These are phyloP conservation scores for Meyerozyma elateridarum DNA, from an alignment of 1,139 yeast species.

Conservation along the genomic window DNA sequence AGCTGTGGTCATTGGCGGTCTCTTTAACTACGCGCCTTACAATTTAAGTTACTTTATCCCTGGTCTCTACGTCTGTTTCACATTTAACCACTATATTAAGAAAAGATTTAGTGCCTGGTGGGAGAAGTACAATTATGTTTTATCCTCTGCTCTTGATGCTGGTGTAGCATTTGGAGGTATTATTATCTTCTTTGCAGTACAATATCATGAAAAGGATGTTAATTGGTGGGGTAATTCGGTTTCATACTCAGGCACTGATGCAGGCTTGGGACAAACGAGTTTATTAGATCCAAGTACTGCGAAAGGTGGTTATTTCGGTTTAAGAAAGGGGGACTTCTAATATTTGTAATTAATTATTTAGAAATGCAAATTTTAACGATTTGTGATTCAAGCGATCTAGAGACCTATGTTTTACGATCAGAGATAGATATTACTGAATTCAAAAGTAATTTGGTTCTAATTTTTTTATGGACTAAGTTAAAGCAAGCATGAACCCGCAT, in stretches of 20 bases:
- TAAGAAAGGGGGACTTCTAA: slow-evolving; percentile 34
- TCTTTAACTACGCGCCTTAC: slow-evolving; percentile 48
- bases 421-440: no score
- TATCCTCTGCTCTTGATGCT: slow-evolving; percentile 49
- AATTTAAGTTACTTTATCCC: slow-evolving; percentile 52
- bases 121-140: slow-evolving; percentile 61
- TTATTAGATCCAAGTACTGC: no score
- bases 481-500: slow-evolving; percentile 16
- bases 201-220: slow-evolving; percentile 34
- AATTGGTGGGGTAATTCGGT: slow-evolving; percentile 62
- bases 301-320: slow-evolving; percentile 45
- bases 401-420: no score
- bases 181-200: slow-evolving; percentile 52
- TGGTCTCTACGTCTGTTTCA: slow-evolving; percentile 43
- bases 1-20: slow-evolving; percentile 43
- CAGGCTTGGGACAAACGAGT: no score
- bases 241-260: slow-evolving; percentile 40
- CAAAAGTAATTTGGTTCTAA: no score
- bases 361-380: no score
- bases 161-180: slow-evolving; percentile 58
- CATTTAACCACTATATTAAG: slow-evolving; percentile 51
- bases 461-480: no score
- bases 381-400: no score
- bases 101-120: slow-evolving; percentile 51
- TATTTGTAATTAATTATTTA: no score